Percentiles rank a stretch among this genome's conserved stretches.
phyloP scores from a whole-genome alignment of 257 asterid genomes.

The Jacaranda mimosifolia region DNA sequence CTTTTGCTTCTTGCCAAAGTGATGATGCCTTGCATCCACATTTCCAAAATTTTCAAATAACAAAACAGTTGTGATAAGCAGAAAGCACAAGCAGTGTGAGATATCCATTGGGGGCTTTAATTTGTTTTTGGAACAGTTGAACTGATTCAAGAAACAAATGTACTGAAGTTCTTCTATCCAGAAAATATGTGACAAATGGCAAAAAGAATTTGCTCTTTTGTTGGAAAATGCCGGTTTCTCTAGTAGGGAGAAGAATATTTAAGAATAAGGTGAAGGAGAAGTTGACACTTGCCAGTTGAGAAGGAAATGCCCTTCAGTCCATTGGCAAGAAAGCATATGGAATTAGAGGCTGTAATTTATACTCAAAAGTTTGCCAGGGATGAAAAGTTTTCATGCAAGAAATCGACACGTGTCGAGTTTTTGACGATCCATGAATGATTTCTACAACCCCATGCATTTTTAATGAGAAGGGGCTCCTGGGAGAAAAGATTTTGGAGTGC shows the following conservation, averaged over 20 bases:
- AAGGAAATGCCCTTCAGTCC: constrained; percentile 12
- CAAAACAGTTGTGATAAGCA: constrained; percentile 35
- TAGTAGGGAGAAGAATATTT: neutral
- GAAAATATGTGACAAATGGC: constrained; percentile 29
- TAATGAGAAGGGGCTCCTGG: neutral
- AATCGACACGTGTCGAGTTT: constrained; percentile 51
- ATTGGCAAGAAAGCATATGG: constrained; percentile 38
- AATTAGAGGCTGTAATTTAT: constrained; percentile 59
- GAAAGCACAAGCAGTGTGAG: constrained; percentile 5
- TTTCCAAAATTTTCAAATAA: constrained; percentile 31
- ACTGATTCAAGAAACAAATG: neutral
- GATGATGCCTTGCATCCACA: constrained; percentile 57
- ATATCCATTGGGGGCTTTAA: constrained; percentile 45
- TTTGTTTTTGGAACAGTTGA: neutral
- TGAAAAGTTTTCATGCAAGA: constrained; percentile 36
- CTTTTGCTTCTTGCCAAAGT: constrained; percentile 50
- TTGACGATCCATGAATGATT: constrained; percentile 44
- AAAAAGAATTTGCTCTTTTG: neutral
- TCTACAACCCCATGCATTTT: constrained; percentile 20
- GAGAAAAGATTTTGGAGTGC: neutral
- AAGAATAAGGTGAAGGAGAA: constrained; percentile 22
- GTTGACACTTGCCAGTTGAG: constrained; percentile 34
- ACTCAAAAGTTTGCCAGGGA: constrained; percentile 25
- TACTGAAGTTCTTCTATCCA: neutral
- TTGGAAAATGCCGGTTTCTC: neutral